Evolutionary conservation across 2,329 filamentous ascomycete genomes (phyloP).

Genomic region (Juglanconis juglandina): DNA sequence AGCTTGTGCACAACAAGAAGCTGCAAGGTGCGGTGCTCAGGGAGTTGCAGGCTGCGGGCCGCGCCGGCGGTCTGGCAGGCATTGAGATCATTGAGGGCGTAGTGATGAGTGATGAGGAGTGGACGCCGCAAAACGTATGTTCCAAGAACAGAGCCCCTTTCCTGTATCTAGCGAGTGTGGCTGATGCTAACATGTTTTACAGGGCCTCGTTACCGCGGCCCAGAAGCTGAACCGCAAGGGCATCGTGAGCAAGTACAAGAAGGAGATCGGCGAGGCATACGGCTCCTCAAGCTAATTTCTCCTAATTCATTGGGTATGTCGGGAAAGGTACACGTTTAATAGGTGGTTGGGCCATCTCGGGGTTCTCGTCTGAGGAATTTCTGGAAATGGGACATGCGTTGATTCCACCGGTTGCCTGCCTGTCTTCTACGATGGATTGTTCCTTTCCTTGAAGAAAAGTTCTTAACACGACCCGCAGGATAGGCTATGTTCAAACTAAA

Average conservation of each 20-base stretch:
- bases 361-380: not conserved
- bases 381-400: not conserved
- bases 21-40: constrained; percentile 60
- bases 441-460: not conserved
- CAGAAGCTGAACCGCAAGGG: constrained; percentile 71
- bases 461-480: constrained; percentile 3
- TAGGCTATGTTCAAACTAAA: not conserved
- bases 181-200: constrained; percentile 25
- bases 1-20: constrained; percentile 66
- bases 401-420: not conserved
- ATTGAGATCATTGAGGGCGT: constrained; percentile 72
- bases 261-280: constrained; percentile 61
- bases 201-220: constrained; percentile 65
- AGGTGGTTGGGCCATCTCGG: not conserved
- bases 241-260: constrained; percentile 59
- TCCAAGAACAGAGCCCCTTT: not conserved
- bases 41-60: constrained; percentile 60
- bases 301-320: not conserved
- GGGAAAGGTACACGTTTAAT: constrained; percentile 5
- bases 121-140: constrained; percentile 71
- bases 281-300: constrained; percentile 28
- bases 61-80: constrained; percentile 58
- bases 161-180: no score
- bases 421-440: not conserved
- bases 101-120: constrained; percentile 69